Base-by-base conservation (phyloP, 1,284 basidiomycete species). In the Ustilago curta region DNA sequence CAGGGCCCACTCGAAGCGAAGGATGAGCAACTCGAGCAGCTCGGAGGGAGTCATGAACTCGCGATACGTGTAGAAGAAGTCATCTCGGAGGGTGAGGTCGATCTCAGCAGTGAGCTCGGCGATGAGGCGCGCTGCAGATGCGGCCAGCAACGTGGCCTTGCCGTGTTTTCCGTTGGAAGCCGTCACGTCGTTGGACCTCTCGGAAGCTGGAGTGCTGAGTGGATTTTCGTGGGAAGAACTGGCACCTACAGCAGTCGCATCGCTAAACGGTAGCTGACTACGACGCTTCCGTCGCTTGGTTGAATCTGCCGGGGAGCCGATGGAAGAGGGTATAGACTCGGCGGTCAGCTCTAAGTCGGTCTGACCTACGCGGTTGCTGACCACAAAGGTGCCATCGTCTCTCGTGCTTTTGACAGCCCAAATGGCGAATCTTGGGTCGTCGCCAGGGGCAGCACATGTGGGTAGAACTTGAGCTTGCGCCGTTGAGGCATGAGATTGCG, bases 31-130 rank as follows among this genome's bases (percentile, higher is more conserved):
- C 35, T 66, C 52, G 23, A 83, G 75, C 32, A 83, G 66, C 4
- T 78, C 62, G 42, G 50, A 35, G 0, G 79, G 64, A 9, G 65
- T 60, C 60, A 79, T 71, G 58, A 68, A 82, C 16, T 58, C 66
- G 56, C 81, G 78, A 48, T 70, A 83, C 8, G 81, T 83, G 66
- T 70, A 77, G 62, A 83, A 82, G 56, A 83, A 83, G 62, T 81
- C 78, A 12, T 66, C 76, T 42, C 77, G 54, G 14, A 83, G 61
- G 12, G 63, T 60, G 21, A 75, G 59, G 57, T 82, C 81, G 56
- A 82, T 80, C 52, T 75, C 79, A 12, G 78, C 76, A 4, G 81
- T 83, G 12, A 83, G 65, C 65, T 81, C 79, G 7, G 80, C 79
- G 40, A 83, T 70, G n/a, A 83, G 59, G 6, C 70, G 68, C 14